Base-by-base conservation (phyloP, 805 yeast species). In the Saccharomyces jurei region DNA sequence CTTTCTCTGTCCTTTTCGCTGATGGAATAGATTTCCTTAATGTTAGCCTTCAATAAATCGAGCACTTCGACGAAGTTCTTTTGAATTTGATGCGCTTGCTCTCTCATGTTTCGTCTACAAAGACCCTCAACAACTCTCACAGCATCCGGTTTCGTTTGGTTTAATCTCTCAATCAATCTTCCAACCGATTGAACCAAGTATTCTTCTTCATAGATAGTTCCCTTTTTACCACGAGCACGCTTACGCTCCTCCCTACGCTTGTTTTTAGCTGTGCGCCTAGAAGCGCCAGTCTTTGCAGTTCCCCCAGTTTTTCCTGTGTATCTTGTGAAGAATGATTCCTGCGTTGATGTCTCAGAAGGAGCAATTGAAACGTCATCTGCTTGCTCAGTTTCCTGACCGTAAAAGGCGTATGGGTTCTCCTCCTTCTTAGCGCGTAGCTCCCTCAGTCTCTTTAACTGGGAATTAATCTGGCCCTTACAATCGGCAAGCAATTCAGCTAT, bases 171-270 rank as follows among this genome's bases (percentile, higher is more conserved):
- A 32, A 89, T 71, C 67, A 94, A 77, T 67, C 99, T 82, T 3
- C 96, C 94, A 55, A 89, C 83, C 3, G 97, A 91, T 61, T 81
- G 82, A 50, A 94, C 84, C 54, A 94, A 79, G 69, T 94, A 94
- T 69, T 94, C 98, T 69, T 94, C 99, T 70, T 94, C 99, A 65
- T 94, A 94, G 22, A 94, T 87, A 6, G 97, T 92, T 49, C 98
- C 98, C 74, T 94, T 94, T 76, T 95, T 89, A 56, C 99, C 99
- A 63, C 96, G 82, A 1, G 99, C 99, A 56, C 83, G 81, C 74
- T 94, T 94, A 64, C 99, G 82, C 67, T 92, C 99, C 71, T 92
- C 97, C 60, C 99, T 82, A 69, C 96, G 87, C 60, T 84, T 82
- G 71, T 94, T 94, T 73, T 94, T 94, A 6, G 95, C 81, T 0